Evolutionary conservation across 768 basidiomycete species (phyloP).

Genomic region (Tulasnella sp.): DNA sequence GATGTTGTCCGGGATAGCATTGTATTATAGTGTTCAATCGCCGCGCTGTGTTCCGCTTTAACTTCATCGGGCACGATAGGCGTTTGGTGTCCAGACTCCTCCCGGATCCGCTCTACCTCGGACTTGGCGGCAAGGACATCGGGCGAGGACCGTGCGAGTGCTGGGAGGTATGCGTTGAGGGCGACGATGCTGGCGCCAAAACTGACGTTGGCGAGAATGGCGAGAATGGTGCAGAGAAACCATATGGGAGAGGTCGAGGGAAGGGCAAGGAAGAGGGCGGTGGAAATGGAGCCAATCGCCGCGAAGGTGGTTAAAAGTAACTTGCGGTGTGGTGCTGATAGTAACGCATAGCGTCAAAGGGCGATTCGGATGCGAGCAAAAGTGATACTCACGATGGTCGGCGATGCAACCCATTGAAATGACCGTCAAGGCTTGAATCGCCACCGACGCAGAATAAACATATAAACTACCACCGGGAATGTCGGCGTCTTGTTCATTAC

Average conservation of each 20-base stretch:
- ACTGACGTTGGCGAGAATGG: slow-evolving; percentile 66
- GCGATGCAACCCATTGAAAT: slow-evolving; percentile 90
- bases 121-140: slow-evolving; percentile 18
- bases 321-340: slow-evolving; percentile 55
- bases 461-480: slow-evolving; percentile 51
- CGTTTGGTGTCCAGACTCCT: background rate
- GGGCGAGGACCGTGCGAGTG: slow-evolving; percentile 51
- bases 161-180: slow-evolving; percentile 79
- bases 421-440: slow-evolving; percentile 82
- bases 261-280: slow-evolving; percentile 58
- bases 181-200: slow-evolving; percentile 83
- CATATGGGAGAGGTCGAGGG: slow-evolving; percentile 61
- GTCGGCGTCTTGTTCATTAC: background rate
- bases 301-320: slow-evolving; percentile 66
- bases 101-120: background rate
- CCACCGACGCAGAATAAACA: slow-evolving; percentile 76
- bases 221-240: slow-evolving; percentile 53
- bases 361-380: background rate
- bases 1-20: slow-evolving; percentile 63
- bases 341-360: background rate
- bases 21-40: slow-evolving; percentile 35
- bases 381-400: slow-evolving; percentile 56
- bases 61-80: background rate
- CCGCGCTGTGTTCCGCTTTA: background rate
- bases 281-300: slow-evolving; percentile 50